Conservation (phyloP, 2,329 filamentous ascomycete genomes). For the Cercospora brassicicola region DNA sequence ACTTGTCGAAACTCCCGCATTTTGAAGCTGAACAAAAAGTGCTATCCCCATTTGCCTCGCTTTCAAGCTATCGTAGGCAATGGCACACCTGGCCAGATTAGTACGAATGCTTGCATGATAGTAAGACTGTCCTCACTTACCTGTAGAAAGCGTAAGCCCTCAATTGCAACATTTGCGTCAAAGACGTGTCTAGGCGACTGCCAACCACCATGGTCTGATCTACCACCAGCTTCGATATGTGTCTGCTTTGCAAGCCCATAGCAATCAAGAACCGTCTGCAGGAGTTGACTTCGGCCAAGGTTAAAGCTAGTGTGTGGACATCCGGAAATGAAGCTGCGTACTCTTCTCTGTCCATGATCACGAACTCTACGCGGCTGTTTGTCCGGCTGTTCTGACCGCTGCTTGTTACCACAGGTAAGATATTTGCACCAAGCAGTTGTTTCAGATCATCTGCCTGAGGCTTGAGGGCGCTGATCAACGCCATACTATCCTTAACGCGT, state of each 20-base stretch:
- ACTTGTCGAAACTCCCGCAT: background rate
- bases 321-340: background rate
- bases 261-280: background rate
- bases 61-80: background rate
- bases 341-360: background rate
- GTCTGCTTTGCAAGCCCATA: background rate
- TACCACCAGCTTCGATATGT: background rate
- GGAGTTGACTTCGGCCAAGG: background rate
- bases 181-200: background rate
- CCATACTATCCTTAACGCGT: no score
- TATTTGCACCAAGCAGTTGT: background rate
- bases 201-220: background rate
- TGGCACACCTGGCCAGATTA: no score
- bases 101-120: no score
- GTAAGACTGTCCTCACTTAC: background rate
- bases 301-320: background rate
- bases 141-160: background rate
- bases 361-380: background rate
- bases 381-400: background rate
- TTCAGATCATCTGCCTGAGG: no score
- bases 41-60: background rate
- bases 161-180: background rate
- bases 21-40: background rate
- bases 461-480: no score
- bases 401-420: background rate